Base-by-base conservation (phyloP, 768 basidiomycete species). In the Peribolospora kevripleyi region DNA sequence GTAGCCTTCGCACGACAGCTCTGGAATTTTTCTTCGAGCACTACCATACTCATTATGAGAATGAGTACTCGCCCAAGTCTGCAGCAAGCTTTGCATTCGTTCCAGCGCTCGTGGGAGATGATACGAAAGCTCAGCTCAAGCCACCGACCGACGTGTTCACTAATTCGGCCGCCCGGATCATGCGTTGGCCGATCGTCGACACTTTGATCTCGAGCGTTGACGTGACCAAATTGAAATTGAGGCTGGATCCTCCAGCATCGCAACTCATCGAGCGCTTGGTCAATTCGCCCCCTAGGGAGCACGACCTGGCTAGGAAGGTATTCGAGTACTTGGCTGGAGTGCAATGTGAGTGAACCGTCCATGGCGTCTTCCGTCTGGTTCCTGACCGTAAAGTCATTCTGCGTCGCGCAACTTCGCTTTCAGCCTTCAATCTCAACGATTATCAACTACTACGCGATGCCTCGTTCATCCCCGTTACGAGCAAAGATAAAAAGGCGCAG, bases 21-120 rank as follows among this genome's bases (percentile, higher is more conserved):
- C 70, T 95, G 54, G 77, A 78, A 55, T 97, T 91, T 68, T 72
- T 95, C 41, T 67, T 90, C 48, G 79, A 84, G 52, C 81, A 90
- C 61, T 71, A 80, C 39, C 64, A 70, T 6, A 71, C 69, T 0
- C 74, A 74, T 55, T 90, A 68, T 53, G 46, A 61, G 39, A 62
- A 55, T 40, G 58, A 42, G 50, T 63, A 5, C 40, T 62, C 37
- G 59, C 59, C 9, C 62, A 64, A 69, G 10, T 62, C 72, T 9
- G 82, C 77, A 59, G 67, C 70, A 4, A 68, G 77, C 37, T 63
- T 82, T 7, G 70, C 81, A 0, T 98, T 84, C 68, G 76, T 98
- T 48, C 91, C 91, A 1, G 78, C 86, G 3, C 70, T 74, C 13
- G 70, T 73, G 5, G 70, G 25, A 25, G 25, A 72, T 11, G 73